Conservation (phyloP, 352 stramenopile species). For the Phytophthora vignae region DNA sequence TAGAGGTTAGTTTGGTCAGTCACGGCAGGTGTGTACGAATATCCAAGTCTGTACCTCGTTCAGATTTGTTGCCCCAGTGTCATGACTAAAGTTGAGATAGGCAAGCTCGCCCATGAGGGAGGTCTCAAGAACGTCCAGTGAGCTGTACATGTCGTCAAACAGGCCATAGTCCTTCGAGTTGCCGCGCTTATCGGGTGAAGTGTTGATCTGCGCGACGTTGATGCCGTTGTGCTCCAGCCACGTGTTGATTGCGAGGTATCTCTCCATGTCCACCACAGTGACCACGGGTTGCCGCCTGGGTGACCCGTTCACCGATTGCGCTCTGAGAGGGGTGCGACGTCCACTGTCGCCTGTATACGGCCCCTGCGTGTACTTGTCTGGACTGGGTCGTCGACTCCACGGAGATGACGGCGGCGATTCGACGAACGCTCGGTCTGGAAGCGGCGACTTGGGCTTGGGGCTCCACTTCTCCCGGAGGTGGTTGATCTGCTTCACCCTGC, state of each 20-base stretch:
- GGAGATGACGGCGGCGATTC: slow-evolving; percentile 29
- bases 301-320: slow-evolving; percentile 16
- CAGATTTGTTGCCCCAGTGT: not conserved
- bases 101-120: slow-evolving; percentile 47
- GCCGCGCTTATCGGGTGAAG: not conserved
- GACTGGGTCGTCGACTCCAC: slow-evolving; percentile 12
- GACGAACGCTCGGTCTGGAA: slow-evolving; percentile 24
- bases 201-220: slow-evolving; percentile 32
- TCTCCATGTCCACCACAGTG: slow-evolving; percentile 50
- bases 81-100: slow-evolving; percentile 17
- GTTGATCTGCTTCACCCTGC: slow-evolving; percentile 61
- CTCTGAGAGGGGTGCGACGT: slow-evolving; percentile 6
- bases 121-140: slow-evolving; percentile 51
- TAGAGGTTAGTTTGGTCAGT: not conserved
- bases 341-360: slow-evolving; percentile 19
- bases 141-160: slow-evolving; percentile 60
- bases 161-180: slow-evolving; percentile 26
- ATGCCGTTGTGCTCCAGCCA: slow-evolving; percentile 58
- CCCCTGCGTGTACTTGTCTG: slow-evolving; percentile 23
- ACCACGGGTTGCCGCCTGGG: slow-evolving; percentile 26
- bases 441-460: slow-evolving; percentile 30
- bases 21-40: not conserved
- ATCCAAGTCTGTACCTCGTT: slow-evolving; percentile 20
- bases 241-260: slow-evolving; percentile 50
- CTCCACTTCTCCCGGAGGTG: slow-evolving; percentile 64